phyloP scores from a whole-genome alignment of 2,329 filamentous ascomycete species.

The Aspergillus phoenicis region DNA sequence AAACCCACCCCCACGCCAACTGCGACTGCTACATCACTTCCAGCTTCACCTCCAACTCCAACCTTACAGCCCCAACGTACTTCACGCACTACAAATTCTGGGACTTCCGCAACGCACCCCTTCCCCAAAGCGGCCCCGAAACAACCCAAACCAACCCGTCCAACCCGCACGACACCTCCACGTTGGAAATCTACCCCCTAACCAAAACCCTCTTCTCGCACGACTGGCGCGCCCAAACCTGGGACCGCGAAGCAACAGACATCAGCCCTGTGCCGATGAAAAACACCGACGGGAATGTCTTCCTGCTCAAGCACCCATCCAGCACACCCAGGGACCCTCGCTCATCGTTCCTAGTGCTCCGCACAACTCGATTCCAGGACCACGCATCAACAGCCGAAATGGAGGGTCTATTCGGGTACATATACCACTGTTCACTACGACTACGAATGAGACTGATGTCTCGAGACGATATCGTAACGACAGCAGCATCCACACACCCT shows the following conservation, averaged over 20 bases:
- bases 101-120: slow-evolving; percentile 52
- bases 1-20: slow-evolving; percentile 5
- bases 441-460: slow-evolving; percentile 49
- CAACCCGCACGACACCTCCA: slow-evolving; percentile 1
- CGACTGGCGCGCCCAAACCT: slow-evolving; percentile 50
- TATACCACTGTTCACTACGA: slow-evolving; percentile 53
- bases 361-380: slow-evolving; percentile 46
- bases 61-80: slow-evolving; percentile 43
- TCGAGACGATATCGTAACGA: not conserved
- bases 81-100: slow-evolving; percentile 56
- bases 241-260: slow-evolving; percentile 44
- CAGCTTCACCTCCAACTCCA: slow-evolving; percentile 46
- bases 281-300: slow-evolving; percentile 53
- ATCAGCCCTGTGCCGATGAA: slow-evolving; percentile 46
- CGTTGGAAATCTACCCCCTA: slow-evolving; percentile 28
- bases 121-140: slow-evolving; percentile 15
- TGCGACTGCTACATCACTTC: slow-evolving; percentile 54
- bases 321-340: slow-evolving; percentile 18
- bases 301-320: slow-evolving; percentile 38
- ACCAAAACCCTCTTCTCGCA: slow-evolving; percentile 35
- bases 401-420: slow-evolving; percentile 47
- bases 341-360: slow-evolving; percentile 47
- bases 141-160: not conserved
- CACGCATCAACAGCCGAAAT: slow-evolving; percentile 55
- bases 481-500: not conserved